Base-by-base conservation (phyloP, 1,284 basidiomycete genomes). In the Moesziomyces antarcticus region DNA sequence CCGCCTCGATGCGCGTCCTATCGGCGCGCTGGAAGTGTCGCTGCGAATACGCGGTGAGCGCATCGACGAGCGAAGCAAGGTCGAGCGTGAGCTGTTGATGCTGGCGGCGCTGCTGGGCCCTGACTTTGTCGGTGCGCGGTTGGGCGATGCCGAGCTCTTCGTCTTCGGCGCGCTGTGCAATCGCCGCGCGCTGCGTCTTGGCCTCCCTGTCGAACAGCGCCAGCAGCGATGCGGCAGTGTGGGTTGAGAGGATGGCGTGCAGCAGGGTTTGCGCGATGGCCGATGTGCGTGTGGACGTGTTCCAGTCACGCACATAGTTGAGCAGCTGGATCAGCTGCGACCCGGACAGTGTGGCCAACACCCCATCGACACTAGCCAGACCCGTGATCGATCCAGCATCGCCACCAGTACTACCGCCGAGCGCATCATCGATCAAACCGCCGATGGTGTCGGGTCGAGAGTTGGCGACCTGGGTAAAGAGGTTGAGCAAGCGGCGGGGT, bases 31-130 rank as follows among this genome's bases (percentile, higher is more conserved):
- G 86, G 48, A 95, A 89, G 85, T 99, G 96, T 48, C 96, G 88
- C 83, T 96, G 93, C 11, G 94, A 96, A 84, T 99, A 99, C 10
- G 96, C 93, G 56, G 97, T 88, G 56, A 97, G 86, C 2, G 90
- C 91, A 48, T 95, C 93, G 6, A 97, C 85, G 58, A 97, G 84
- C 63, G 94, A 92, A 0, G 57, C 67, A 20, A 84, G 50, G 51
- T 79, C 77, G 0, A 65, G 54, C 77, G 89, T 91, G 60, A 92
- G 82, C 59, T 83, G 69, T 66, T 56, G 56, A 64, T 55, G 76
- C 78, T 84, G 79, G 51, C 49, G 55, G 59, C 8, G 62, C 50
- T 37, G 33, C 14, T 56, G 22, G 2, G 63, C 64, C 13, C 40
- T 41, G 21, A 64, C 50, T 20, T 64, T 64, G 14, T 61, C 50